Base-by-base conservation (phyloP, 805 yeast species). In the Candida parachauliodes region DNA sequence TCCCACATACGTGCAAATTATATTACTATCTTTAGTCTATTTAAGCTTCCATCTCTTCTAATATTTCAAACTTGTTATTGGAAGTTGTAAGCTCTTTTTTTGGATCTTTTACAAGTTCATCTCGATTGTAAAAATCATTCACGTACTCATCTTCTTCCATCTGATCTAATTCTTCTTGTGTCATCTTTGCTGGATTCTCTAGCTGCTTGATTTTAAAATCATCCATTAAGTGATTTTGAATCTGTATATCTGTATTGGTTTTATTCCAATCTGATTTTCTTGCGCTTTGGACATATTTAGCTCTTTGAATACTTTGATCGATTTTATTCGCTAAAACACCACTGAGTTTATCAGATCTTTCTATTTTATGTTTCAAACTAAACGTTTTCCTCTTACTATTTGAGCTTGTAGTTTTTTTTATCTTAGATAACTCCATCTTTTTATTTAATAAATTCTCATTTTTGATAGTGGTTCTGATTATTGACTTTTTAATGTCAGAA, bases 201-300 rank as follows among this genome's bases (percentile, higher is more conserved):
- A 42, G 9, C 5, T 20, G 28, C n/a, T 26, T 15, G 23, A 19
- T 18, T 8, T 39, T 50, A n/a, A 27, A 26, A 1, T 42, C 15
- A 7, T 26, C 33, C n/a, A 23, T 19, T 28, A 28, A 15, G 18
- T 36, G 43, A 21, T 37, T 39, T 28, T 48, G 28, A 11, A 40
- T 30, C 5, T 19, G 28, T 16, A 37, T 37, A 31, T 35, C 34
- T 41, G 72, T 65, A 52, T 82, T 83, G 38, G 81, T 80, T 30
- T 69, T 62, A 34, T 82, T 88, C 93, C 91, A 83, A 11, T 77
- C 81, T 0, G 85, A 62, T 55, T 81, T 83, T 57, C 93, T 70
- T 8, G 82, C 68, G 15, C 57, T 62, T 48, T 77, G 82, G 20
- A 83, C 78, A 47, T 66, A 74, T 48, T 70, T 79, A 16, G 86